Evolutionary conservation across 2,329 filamentous ascomycete genomes (phyloP), one percentile per base, ranked within the genome.

Genomic region (Blastomyces emzantsi): DNA sequence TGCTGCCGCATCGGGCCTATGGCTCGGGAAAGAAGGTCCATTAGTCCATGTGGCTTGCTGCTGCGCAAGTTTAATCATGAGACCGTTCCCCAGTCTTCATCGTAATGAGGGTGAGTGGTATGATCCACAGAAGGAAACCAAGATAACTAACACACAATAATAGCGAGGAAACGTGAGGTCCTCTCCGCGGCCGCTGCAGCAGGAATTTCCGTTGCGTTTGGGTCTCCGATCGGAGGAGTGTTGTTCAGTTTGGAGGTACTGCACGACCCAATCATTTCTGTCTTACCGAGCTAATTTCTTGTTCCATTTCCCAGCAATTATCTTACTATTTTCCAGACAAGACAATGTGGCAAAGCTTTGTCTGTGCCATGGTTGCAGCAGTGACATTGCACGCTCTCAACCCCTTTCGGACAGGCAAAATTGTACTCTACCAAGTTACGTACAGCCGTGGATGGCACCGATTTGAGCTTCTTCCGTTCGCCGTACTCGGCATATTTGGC

Each of bases 301-400:
- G 17, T 2, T n/a, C 43, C 43, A 5, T 22, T 39, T 30, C 41
- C n/a, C 64, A 90, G 84, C 91, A 96, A 83, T 81, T 97, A 2
- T 96, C 92, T 0, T 97, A 97, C 75, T 97, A 97, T 76, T 97
- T 97, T 70, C 93, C 94, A 0, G 93, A 97, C 77, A 97, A 97
- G 77, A 97, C 94, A 11, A 97, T 99, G 94, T 99, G 94, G 94
- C 94, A 97, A 75, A 96, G 92, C 71, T 99, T 99, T 72, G 94
- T 99, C 51, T 97, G 94, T 71, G 94, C 94, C 73, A 97, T 97
- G 92, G 90, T 96, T n/a, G 94, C 92, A 19, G 93, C 94, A 22
- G 90, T 97, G 47, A 91, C 92, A 17, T 81, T 99, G 4, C 93
- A 97, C 75, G 90, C 90, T 5, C 85, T 96, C 66, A 94, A 99